Percentiles rank a stretch among this genome's conserved stretches.
Evolutionary conservation across 768 basidiomycete species (phyloP).

Genomic region (Macrolepiota dolichaula): DNA sequence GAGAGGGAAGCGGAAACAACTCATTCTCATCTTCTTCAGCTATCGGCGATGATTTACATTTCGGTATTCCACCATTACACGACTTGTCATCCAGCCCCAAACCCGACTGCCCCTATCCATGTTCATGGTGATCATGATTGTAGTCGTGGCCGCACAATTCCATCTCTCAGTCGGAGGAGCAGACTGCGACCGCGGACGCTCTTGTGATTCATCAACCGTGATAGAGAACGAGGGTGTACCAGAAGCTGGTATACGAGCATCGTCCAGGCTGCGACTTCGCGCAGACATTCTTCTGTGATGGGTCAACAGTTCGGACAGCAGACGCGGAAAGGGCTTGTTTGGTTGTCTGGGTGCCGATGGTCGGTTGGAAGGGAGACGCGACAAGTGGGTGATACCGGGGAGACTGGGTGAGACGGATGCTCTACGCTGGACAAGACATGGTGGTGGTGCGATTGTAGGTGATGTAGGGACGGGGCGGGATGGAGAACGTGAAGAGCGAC

Average conservation of each 20-base stretch:
- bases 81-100: not conserved
- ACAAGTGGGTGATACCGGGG: constrained; percentile 16
- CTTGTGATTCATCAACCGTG: constrained; percentile 58
- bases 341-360: constrained; percentile 27
- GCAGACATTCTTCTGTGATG: constrained; percentile 53
- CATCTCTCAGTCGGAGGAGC: not conserved
- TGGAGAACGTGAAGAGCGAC: not conserved
- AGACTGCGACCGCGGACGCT: constrained; percentile 14
- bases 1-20: constrained; percentile 56
- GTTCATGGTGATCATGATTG: constrained; percentile 18
- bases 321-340: constrained; percentile 65
- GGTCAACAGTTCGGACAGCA: constrained; percentile 66
- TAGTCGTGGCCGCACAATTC: not conserved
- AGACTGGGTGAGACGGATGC: constrained; percentile 19
- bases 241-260: not conserved
- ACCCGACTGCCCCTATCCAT: not conserved
- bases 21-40: constrained; percentile 59
- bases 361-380: constrained; percentile 34
- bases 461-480: constrained; percentile 32
- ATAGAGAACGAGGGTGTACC: constrained; percentile 30
- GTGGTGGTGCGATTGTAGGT: constrained; percentile 31
- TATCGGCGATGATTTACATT: constrained; percentile 31
- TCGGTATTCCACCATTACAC: not conserved
- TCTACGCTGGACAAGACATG: constrained; percentile 53
- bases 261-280: constrained; percentile 56